Conservation (phyloP, 441 rosid species). For the Viola pubescens region DNA sequence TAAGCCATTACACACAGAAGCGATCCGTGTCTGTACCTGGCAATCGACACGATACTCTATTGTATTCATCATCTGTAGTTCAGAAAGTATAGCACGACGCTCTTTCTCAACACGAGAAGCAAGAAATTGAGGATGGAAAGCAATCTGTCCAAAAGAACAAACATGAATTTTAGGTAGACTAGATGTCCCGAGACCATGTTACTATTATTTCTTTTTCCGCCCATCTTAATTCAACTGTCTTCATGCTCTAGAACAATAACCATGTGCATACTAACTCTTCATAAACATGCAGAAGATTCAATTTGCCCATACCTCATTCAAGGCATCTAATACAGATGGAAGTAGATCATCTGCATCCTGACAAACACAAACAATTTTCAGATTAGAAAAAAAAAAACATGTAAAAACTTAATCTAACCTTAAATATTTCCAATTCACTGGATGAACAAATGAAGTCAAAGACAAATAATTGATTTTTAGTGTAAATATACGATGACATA, state of each 20-base stretch:
- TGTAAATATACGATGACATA: no score
- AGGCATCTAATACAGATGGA: constrained; percentile 82
- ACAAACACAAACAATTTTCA: constrained; percentile 28
- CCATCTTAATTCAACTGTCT: background rate
- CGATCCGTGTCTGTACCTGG: constrained; percentile 47
- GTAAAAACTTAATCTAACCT: no score
- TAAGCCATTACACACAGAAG: constrained; percentile 18
- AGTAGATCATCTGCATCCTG: constrained; percentile 86
- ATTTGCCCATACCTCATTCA: constrained; percentile 68
- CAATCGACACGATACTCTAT: constrained; percentile 99
- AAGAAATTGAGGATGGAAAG: constrained; percentile 93
- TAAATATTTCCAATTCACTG: no score
- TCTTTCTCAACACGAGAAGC: constrained; percentile 97
- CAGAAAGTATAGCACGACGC: constrained; percentile 97
- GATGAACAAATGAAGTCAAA: no score
- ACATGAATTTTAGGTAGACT: no score
- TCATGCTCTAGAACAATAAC: no score
- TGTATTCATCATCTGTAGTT: constrained; percentile 99
- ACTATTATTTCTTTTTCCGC: no score
- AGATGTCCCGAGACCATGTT: no score
- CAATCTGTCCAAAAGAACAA: constrained; percentile 50
- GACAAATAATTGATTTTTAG: no score
- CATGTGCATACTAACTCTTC: no score
- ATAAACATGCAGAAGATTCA: constrained; percentile 3
- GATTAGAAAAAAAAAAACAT: background rate